Evolutionary conservation across 1,139 yeast species (phyloP).

Genomic region (Suhomyces coccinellae): DNA sequence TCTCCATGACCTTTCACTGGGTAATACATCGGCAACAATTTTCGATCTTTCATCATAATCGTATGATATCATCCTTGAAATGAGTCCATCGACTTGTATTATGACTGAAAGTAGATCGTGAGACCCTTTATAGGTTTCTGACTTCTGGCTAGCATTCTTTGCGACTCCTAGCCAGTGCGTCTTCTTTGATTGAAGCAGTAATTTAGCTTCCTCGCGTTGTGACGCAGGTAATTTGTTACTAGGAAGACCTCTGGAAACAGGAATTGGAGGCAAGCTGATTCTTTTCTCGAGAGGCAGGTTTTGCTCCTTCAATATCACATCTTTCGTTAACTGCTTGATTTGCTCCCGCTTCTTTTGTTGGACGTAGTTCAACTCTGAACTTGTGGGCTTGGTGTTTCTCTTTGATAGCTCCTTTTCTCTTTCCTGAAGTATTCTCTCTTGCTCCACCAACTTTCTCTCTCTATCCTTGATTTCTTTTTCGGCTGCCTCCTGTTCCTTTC

Average conservation of each 20-base stretch:
- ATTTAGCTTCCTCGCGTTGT: conserved; percentile 23
- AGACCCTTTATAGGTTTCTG: conserved; percentile 22
- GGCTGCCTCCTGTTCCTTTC: conserved; percentile 35
- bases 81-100: conserved; percentile 35
- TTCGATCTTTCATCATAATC: conserved; percentile 40
- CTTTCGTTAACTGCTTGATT: conserved; percentile 23
- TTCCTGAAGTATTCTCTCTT: conserved; percentile 9
- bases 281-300: conserved; percentile 13
- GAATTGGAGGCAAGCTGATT: conserved; percentile 7
- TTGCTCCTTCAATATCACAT: conserved; percentile 20
- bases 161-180: conserved; percentile 34
- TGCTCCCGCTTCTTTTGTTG: conserved; percentile 20
- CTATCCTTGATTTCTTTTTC: conserved; percentile 41
- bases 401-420: conserved; percentile 10
- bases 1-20: conserved; percentile 41
- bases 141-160: conserved; percentile 26
- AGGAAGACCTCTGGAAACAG: conserved; percentile 9
- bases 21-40: conserved; percentile 24
- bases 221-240: conserved; percentile 6
- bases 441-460: conserved; percentile 21
- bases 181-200: conserved; percentile 22
- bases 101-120: conserved; percentile 27
- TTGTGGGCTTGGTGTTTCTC: background rate
- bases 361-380: conserved; percentile 10
- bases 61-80: conserved; percentile 31